Evolutionary conservation across 495 filamentous ascomycete species (phyloP).

Genomic region (Hypomontagnella monticulosa): DNA sequence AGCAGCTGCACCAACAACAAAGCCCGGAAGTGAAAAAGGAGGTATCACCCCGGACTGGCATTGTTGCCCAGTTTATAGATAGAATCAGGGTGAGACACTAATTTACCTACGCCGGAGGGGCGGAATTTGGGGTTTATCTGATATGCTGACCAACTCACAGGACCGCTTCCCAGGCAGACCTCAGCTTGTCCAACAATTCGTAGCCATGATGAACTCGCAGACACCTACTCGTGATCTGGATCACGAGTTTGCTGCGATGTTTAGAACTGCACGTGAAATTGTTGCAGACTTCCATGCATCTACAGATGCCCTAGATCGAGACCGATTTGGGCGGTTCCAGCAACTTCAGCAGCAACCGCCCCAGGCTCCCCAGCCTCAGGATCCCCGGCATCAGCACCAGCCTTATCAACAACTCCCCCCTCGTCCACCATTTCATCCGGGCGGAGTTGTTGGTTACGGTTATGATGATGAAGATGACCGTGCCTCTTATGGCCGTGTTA

Average conservation of each 20-base stretch:
- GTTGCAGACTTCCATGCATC: slow-evolving; percentile 1
- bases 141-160: slow-evolving; percentile 13
- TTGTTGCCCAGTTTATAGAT: neutral
- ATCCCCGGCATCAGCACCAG: neutral
- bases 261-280: slow-evolving; percentile 20
- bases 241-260: slow-evolving; percentile 5
- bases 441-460: neutral
- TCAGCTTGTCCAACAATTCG: slow-evolving; percentile 12
- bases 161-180: slow-evolving; percentile 24
- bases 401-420: neutral
- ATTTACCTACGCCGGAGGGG: neutral
- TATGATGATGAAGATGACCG: neutral
- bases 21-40: neutral
- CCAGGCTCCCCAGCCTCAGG: neutral
- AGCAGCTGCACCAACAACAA: neutral
- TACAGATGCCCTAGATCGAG: slow-evolving; percentile 9
- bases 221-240: neutral
- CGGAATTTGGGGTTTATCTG: neutral
- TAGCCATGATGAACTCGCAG: neutral
- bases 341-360: neutral
- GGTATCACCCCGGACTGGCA: neutral
- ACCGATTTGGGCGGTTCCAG: neutral
- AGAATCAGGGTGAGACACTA: slow-evolving; percentile 10
- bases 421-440: neutral
- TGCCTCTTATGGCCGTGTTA: neutral